Percentiles rank a stretch among this genome's conserved stretches.
Conservation (phyloP, 2,329 filamentous ascomycete genomes). For the Clonostachys rhizophaga region DNA sequence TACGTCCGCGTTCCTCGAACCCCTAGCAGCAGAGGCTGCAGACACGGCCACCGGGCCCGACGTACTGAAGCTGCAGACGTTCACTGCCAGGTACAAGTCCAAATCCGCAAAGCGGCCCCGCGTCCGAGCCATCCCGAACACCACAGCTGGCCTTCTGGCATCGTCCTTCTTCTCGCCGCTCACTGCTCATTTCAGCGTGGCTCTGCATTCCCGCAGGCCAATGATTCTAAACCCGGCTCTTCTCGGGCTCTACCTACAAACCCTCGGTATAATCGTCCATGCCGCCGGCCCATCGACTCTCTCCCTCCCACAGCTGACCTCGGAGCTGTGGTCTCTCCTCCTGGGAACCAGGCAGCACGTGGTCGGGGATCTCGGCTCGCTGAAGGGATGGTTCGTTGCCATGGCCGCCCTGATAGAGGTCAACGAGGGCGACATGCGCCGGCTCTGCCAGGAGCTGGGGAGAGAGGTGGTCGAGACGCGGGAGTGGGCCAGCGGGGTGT, state of each 20-base stretch:
- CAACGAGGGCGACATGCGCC: slow-evolving; percentile 66
- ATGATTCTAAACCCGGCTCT: slow-evolving; percentile 72
- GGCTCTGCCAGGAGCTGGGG: slow-evolving; percentile 69
- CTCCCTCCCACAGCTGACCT: slow-evolving; percentile 72
- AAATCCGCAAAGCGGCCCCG: slow-evolving; percentile 27
- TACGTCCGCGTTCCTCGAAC: slow-evolving; percentile 70
- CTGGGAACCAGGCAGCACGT: slow-evolving; percentile 60
- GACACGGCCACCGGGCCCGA: slow-evolving; percentile 77
- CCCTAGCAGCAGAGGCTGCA: slow-evolving; percentile 76
- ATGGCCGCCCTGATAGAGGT: slow-evolving; percentile 79
- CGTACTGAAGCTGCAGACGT: slow-evolving; percentile 82
- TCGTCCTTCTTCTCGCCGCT: slow-evolving; percentile 83
- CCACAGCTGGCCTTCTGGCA: slow-evolving; percentile 70
- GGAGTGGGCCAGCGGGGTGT: slow-evolving; percentile 78
- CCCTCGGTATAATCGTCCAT: slow-evolving; percentile 76
- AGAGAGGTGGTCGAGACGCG: slow-evolving; percentile 79
- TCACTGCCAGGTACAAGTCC: slow-evolving; percentile 57
- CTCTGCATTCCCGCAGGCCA: slow-evolving; percentile 41
- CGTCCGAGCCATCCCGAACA: slow-evolving; percentile 63
- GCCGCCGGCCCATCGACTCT: slow-evolving; percentile 78
- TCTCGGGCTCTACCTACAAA: slow-evolving; percentile 78
- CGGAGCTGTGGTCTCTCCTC: slow-evolving; percentile 80
- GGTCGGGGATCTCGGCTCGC: slow-evolving; percentile 59
- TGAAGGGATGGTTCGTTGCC: slow-evolving; percentile 72
- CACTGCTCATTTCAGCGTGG: slow-evolving; percentile 72